Evolutionary conservation across 176 grass and related monocot species (phyloP).

Genomic region (Bothriochloa decipiens): DNA sequence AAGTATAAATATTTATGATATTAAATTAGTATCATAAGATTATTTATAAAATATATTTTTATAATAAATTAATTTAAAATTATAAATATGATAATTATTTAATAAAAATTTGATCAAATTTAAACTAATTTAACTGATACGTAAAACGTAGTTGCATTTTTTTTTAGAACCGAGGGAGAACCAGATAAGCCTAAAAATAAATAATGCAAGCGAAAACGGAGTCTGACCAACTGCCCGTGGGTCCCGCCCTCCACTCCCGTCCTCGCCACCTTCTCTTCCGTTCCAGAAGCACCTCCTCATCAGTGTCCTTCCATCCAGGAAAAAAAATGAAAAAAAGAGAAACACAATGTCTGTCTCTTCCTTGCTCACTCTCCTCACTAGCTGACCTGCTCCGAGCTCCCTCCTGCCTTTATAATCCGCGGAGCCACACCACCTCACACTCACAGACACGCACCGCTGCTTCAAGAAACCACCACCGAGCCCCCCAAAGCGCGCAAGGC

Average conservation of each 20-base stretch:
- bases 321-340: neutral
- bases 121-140: too few species aligned
- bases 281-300: slow-evolving; percentile 44
- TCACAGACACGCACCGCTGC: neutral
- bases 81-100: too few species aligned
- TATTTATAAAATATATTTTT: too few species aligned
- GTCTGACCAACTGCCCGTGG: slow-evolving; percentile 22
- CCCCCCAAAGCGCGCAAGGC: neutral
- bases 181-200: slow-evolving; percentile 29
- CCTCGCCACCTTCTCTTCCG: slow-evolving; percentile 21
- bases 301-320: neutral
- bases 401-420: slow-evolving; percentile 41
- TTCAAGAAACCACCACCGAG: neutral
- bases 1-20: too few species aligned
- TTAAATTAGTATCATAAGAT: too few species aligned
- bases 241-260: slow-evolving; percentile 10
- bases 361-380: slow-evolving; percentile 17
- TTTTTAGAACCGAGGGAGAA: too few species aligned
- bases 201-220: slow-evolving; percentile 17
- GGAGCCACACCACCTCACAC: neutral
- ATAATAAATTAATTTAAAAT: too few species aligned
- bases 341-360: neutral
- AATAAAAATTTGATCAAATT: too few species aligned
- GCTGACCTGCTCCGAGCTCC: neutral
- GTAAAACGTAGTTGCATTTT: too few species aligned